Conservation (phyloP, 805 yeast species). For the Alloascoidea hylecoeti region DNA sequence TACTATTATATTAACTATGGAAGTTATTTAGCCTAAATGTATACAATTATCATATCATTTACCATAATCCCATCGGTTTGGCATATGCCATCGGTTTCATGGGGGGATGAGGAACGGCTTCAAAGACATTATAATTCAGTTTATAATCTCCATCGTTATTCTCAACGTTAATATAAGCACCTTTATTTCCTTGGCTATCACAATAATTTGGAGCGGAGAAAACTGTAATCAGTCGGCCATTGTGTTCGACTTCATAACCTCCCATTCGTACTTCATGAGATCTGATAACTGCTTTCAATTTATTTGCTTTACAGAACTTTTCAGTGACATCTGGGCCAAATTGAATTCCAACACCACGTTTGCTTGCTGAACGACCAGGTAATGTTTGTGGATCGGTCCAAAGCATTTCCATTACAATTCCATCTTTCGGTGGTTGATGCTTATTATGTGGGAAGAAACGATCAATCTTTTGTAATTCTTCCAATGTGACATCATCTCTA, state of each 20-base stretch:
- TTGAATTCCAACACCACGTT: constrained; percentile 91
- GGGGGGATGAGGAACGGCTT: constrained; percentile 82
- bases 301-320: constrained; percentile 57
- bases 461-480: constrained; percentile 60
- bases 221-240: constrained; percentile 80
- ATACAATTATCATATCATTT: too few relatives aligned
- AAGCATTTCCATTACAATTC: constrained; percentile 87
- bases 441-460: constrained; percentile 32
- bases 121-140: constrained; percentile 46
- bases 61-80: constrained; percentile 24
- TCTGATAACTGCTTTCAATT: constrained; percentile 67
- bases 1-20: too few relatives aligned
- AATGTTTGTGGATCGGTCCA: constrained; percentile 93
- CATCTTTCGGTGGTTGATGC: constrained; percentile 80
- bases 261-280: constrained; percentile 93
- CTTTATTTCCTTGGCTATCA: constrained; percentile 81
- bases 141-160: constrained; percentile 28
- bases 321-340: constrained; percentile 94
- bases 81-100: constrained; percentile 92
- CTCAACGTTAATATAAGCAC: constrained; percentile 73
- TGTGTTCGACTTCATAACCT: constrained; percentile 82
- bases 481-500: constrained; percentile 52
- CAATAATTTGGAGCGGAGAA: constrained; percentile 98
- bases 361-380: constrained; percentile 73
- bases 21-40: too few relatives aligned